phyloP scores from a whole-genome alignment of 73 alveolate species.

The Stentor coeruleus region DNA sequence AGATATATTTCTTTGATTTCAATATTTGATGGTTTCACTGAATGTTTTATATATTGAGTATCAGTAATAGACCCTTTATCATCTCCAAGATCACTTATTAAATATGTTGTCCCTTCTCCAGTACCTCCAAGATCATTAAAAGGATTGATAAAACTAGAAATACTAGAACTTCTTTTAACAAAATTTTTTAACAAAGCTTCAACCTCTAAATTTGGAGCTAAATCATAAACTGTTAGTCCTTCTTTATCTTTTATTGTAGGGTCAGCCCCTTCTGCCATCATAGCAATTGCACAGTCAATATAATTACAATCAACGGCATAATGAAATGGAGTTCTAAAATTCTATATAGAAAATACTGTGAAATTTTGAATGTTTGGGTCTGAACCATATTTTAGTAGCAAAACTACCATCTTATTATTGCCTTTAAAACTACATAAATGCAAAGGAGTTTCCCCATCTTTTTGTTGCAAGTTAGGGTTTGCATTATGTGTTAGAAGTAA shows the following conservation, averaged over 20 bases:
- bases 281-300: neutral
- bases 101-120: neutral
- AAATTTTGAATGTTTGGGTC: constrained; percentile 46
- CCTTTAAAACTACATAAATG: constrained; percentile 58
- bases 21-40: neutral
- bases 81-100: neutral
- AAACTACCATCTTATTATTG: constrained; percentile 47
- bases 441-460: constrained; percentile 65
- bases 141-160: constrained; percentile 1
- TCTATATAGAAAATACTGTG: too few relatives aligned
- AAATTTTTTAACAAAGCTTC: neutral
- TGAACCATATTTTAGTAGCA: constrained; percentile 49
- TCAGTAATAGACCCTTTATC: neutral
- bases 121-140: neutral
- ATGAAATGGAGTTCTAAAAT: neutral
- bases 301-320: neutral
- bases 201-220: neutral
- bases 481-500: constrained; percentile 52
- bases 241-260: neutral
- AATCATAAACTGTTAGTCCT: neutral
- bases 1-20: neutral
- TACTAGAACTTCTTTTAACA: neutral
- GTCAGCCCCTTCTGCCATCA: neutral
- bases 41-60: neutral
- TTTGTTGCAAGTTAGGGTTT: constrained; percentile 54